A percentile compares a stretch with the other conserved stretches of the same genome.
Evolutionary conservation across 78 protist genomes (phyloP).

Genomic region (Monocercomonoides exilis): DNA sequence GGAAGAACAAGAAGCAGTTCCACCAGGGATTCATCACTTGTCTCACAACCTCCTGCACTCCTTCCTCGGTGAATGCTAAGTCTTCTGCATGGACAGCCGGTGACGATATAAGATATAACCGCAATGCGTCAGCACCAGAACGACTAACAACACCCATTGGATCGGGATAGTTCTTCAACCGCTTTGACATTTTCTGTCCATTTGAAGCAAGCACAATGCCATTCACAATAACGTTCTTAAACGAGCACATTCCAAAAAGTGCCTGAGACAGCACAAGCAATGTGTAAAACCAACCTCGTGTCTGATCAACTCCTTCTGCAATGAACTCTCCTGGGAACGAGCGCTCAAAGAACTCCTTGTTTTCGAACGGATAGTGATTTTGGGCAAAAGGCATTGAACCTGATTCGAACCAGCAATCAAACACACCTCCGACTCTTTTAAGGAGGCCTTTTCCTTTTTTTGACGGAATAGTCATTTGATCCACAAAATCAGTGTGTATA

Average conservation of each 20-base stretch:
- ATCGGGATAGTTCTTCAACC: slow-evolving; percentile 94
- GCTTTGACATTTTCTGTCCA: slow-evolving; percentile 94
- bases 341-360: slow-evolving; percentile 76
- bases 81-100: slow-evolving; percentile 95
- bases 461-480: slow-evolving; percentile 86
- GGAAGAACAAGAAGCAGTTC: slow-evolving; percentile 84
- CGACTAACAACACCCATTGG: slow-evolving; percentile 61
- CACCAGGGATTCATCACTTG: slow-evolving; percentile 92
- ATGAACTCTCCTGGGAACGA: slow-evolving; percentile 98
- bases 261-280: slow-evolving; percentile 92
- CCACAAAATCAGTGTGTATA: slow-evolving; percentile 73
- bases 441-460: slow-evolving; percentile 61
- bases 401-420: slow-evolving; percentile 99
- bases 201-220: slow-evolving; percentile 96
- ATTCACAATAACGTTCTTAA: slow-evolving; percentile 93
- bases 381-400: slow-evolving; percentile 80
- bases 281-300: slow-evolving; percentile 98
- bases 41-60: slow-evolving; percentile 71
- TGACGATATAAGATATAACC: slow-evolving; percentile 92
- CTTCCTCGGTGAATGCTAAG: slow-evolving; percentile 64
- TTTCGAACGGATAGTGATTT: slow-evolving; percentile 96
- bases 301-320: slow-evolving; percentile 96
- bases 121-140: slow-evolving; percentile 96
- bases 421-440: slow-evolving; percentile 83
- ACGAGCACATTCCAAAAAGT: slow-evolving; percentile 88